Percentiles rank a stretch among this genome's conserved stretches.
phyloP scores from a whole-genome alignment of 202 grass and related monocot species.

The Panicum hallii region DNA sequence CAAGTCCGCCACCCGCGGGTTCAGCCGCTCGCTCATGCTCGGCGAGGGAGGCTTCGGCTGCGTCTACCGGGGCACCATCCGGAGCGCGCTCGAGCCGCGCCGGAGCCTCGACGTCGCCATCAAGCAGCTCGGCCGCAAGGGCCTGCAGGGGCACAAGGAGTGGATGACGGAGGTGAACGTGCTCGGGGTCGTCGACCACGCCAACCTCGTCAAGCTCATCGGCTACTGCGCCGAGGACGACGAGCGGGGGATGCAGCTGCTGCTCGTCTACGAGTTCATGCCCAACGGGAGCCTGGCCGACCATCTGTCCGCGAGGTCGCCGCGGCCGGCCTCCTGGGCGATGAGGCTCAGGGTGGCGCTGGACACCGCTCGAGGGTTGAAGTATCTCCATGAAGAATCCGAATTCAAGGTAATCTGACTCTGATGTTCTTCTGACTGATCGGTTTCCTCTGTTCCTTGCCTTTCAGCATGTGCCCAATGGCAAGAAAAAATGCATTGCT shows the following conservation, averaged over 20 bases:
- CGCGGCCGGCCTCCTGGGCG: slow-evolving; percentile 61
- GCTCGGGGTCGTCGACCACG: slow-evolving; percentile 86
- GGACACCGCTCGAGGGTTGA: slow-evolving; percentile 76
- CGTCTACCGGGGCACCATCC: slow-evolving; percentile 79
- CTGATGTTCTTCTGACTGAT: background rate
- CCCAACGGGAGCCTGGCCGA: slow-evolving; percentile 80
- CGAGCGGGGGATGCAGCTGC: slow-evolving; percentile 84
- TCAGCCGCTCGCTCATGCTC: slow-evolving; percentile 76
- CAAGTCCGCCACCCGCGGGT: slow-evolving; percentile 70
- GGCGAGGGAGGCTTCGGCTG: slow-evolving; percentile 98
- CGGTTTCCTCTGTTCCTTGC: background rate
- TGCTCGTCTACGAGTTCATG: slow-evolving; percentile 98
- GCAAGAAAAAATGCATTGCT: background rate
- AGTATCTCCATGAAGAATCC: slow-evolving; percentile 89
- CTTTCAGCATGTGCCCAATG: background rate
- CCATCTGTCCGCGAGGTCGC: slow-evolving; percentile 64
- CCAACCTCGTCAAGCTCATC: slow-evolving; percentile 87
- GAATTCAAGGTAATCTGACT: slow-evolving; percentile 63
- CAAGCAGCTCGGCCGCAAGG: slow-evolving; percentile 84
- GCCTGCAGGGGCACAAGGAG: slow-evolving; percentile 95
- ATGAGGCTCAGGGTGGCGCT: slow-evolving; percentile 83
- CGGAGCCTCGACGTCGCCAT: slow-evolving; percentile 73
- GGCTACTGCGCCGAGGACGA: slow-evolving; percentile 95
- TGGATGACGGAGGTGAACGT: slow-evolving; percentile 97
- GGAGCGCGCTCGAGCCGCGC: slow-evolving; percentile 39